Percentiles rank a stretch among this genome's conserved stretches.
Conservation (phyloP, 169 alveolate genomes). For the Pseudocohnilembus persalinus region DNA sequence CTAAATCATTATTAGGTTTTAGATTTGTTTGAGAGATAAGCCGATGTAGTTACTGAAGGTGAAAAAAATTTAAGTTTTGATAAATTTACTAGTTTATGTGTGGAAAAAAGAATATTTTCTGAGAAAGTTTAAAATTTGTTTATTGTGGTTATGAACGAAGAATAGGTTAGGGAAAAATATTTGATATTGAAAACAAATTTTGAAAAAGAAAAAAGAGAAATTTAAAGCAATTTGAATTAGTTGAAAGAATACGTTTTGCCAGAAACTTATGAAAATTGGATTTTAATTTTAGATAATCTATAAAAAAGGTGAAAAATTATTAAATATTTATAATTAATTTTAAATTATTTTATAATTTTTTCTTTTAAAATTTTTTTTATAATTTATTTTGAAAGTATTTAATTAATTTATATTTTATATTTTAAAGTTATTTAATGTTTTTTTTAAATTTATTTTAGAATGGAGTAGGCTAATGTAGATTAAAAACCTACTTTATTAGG, state of each 20-base stretch:
- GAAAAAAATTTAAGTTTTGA: constrained; percentile 37
- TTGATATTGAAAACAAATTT: background rate
- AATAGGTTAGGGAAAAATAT: background rate
- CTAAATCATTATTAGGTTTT: too few species aligned
- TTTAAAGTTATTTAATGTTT: too few species aligned
- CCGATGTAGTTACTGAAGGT: constrained; percentile 27
- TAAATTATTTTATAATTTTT: too few species aligned
- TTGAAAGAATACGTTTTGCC: background rate
- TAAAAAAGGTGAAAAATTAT: background rate
- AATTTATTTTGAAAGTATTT: background rate
- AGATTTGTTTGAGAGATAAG: constrained; percentile 39
- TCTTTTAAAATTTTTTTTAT: too few species aligned
- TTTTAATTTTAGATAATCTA: background rate
- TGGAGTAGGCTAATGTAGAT: too few species aligned
- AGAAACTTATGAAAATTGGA: background rate
- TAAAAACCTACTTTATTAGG: background rate
- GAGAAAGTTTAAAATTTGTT: background rate
- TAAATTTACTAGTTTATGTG: constrained; percentile 40
- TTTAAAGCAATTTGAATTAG: background rate
- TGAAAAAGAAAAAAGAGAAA: background rate
- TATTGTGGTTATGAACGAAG: background rate
- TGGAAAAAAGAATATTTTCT: constrained; percentile 34
- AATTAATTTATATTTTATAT: too few species aligned
- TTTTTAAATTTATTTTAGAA: too few species aligned
- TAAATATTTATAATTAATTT: too few species aligned